Evolutionary conservation across 345 rosid species (phyloP), one percentile per base, ranked within the genome.

Genomic region (Aurinia saxatilis): DNA sequence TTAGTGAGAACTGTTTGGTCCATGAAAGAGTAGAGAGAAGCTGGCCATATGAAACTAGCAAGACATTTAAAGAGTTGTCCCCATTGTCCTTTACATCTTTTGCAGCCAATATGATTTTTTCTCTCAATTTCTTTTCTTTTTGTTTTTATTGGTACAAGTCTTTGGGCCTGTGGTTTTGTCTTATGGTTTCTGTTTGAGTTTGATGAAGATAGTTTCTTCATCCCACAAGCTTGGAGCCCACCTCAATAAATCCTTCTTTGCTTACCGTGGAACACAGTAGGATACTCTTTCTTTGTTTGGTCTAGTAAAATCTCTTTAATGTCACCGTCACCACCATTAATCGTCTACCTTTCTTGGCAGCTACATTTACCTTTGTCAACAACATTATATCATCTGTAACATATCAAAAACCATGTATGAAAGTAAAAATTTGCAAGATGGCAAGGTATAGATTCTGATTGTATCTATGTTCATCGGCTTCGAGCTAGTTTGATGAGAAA

Each of bases 321-420:
- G 67, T 66, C 76, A 72, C 71, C 45, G 35, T 66, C 72, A 65
- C 53, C 10, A 21, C 66, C 68, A 46, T 72, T 5, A 65, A 38
- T 58, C 27, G 68, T 72, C 76, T 59, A 66, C 64, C 63, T 60
- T 66, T 72, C 68, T 66, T 66, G 72, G 76, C 72, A 66, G 63
- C 4, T 9, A 38, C 44, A 66, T 10, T 66, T 53, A 72, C 58
- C 41, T 50, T 33, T 44, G 63, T 60, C 55, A 38, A 52, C 73
- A 44, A 52, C 45, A 18, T 49, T 57, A 59, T 50, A 65, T 51
- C 39, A 41, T 48, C 30, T 55, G 40, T 48, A 31, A 55, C 30
- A 16, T 12, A 33, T 35, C 51, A 16, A 51, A 51, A 51, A 58
- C 67, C 33, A 34, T 71, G 41, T 17, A 48, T 42, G 46, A 12